Conservation (phyloP, 2,329 filamentous ascomycete species). For the Trichoderma koningii region DNA sequence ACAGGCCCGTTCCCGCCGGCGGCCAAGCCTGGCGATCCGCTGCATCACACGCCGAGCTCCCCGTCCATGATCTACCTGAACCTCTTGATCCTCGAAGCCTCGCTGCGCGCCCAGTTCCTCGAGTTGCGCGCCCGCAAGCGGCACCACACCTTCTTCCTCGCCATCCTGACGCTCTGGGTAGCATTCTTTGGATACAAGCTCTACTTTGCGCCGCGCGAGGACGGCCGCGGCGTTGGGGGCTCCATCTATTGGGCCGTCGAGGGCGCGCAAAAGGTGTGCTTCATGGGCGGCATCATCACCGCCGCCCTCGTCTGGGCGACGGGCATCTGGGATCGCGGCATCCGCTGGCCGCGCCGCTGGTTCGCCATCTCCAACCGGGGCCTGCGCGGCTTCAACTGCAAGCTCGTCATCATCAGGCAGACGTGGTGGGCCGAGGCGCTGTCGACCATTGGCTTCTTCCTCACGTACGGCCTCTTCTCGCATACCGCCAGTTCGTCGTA, state of each 20-base stretch:
- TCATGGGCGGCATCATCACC: conserved; percentile 88
- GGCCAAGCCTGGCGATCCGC: conserved; percentile 64
- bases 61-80: conserved; percentile 98
- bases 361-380: conserved; percentile 87
- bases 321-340: conserved; percentile 92
- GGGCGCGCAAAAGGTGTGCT: conserved; percentile 83
- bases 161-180: conserved; percentile 78
- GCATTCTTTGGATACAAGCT: conserved; percentile 84
- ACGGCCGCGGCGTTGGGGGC: conserved; percentile 86
- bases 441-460: conserved; percentile 72
- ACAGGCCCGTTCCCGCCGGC: conserved; percentile 49
- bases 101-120: conserved; percentile 88
- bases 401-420: conserved; percentile 85
- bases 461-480: conserved; percentile 74
- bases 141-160: conserved; percentile 90
- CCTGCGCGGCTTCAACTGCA: conserved; percentile 89
- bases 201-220: conserved; percentile 93
- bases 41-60: conserved; percentile 81
- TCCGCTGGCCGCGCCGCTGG: conserved; percentile 92
- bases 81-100: conserved; percentile 93
- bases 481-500: conserved; percentile 69
- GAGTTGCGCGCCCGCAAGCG: conserved; percentile 83
- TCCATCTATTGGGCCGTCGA: conserved; percentile 97
- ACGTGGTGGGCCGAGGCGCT: conserved; percentile 79
- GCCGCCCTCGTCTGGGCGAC: conserved; percentile 88